A percentile compares a stretch with the other conserved stretches of the same genome.
These are phyloP conservation scores for Wickerhamiella spandovensis DNA, from an alignment of 805 yeast species.

Conservation along the genomic window DNA sequence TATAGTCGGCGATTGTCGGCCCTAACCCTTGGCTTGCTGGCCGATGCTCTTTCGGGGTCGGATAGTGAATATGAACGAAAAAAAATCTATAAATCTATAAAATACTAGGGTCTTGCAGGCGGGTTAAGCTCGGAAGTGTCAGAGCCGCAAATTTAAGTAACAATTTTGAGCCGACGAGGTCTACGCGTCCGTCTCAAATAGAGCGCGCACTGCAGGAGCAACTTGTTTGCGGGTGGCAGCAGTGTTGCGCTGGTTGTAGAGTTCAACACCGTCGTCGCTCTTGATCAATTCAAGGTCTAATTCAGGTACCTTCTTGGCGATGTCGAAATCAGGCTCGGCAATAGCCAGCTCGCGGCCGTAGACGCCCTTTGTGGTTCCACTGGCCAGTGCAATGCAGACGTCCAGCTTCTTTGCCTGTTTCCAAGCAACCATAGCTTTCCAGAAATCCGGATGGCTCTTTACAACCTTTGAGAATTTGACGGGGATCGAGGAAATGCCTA, in stretches of 20 bases:
- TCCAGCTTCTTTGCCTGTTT: slow-evolving; percentile 27
- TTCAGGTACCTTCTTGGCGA: slow-evolving; percentile 13
- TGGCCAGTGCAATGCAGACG: slow-evolving; percentile 36
- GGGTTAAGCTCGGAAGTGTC: too few species aligned
- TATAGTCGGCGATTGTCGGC: too few species aligned
- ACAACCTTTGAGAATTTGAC: slow-evolving; percentile 45
- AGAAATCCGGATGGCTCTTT: slow-evolving; percentile 20
- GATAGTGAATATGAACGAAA: slow-evolving; percentile 4
- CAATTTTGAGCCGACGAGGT: too few species aligned
- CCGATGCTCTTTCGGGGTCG: too few species aligned
- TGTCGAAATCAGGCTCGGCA: slow-evolving; percentile 20
- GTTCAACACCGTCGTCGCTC: slow-evolving; percentile 10
- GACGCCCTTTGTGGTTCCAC: slow-evolving; percentile 21
- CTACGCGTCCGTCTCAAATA: slow-evolving; percentile 3
- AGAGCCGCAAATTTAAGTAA: too few species aligned
- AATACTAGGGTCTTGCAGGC: too few species aligned
- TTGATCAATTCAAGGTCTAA: slow-evolving; percentile 8
- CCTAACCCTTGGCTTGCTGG: background rate
- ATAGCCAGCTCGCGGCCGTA: slow-evolving; percentile 35
- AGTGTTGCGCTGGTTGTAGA: slow-evolving; percentile 38
- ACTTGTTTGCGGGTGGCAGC: slow-evolving; percentile 75
- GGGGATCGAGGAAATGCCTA: slow-evolving; percentile 72
- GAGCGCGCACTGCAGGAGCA: slow-evolving; percentile 42
- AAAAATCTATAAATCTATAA: too few species aligned
- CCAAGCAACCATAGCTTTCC: slow-evolving; percentile 21